Evolutionary conservation across 23 red algal genomes (phyloP), one percentile per base, ranked within the genome.

Genomic region (Agarophyton chilense): DNA sequence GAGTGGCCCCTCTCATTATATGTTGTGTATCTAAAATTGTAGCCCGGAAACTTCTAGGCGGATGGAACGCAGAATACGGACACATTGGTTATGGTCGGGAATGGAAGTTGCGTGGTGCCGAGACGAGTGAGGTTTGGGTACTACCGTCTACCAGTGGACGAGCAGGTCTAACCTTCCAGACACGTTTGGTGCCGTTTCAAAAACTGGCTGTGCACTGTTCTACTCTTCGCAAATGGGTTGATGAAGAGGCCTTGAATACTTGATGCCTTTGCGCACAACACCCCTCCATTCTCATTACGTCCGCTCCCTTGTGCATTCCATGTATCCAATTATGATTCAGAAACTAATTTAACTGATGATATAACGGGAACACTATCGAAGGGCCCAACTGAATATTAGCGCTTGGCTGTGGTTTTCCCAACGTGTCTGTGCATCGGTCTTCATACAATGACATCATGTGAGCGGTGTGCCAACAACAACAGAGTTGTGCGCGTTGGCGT

Each of bases 21-120:
- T 77, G 70, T 41, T 89, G 85, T 8, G 85, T 89, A 12, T 89
- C 85, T 19, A 89, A 89, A 32, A 79, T 89, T 55, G 85, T 89
- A 3, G 85, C 85, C 9, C 78, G 31, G 17, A 89, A 89, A 45
- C 53, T 89, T 31, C 60, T 89, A 44, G 54, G 35, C 0, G 71
- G 57, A 50, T 89, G 85, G 85, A 70, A 89, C 21, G 85, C 53
- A 17, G 72, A 79, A 18, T 89, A 56, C 40, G 85, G 85, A 29
- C 52, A 65, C 21, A 49, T 56, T 46, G 85, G 85, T 25, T 11
- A 18, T 52, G 85, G 85, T 36, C 53, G 55, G 44, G 85, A 89
- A 4, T 89, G 71, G 72, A 72, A 71, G 31, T 31, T 89, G 17
- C 32, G 56, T 39, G 72, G 67, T 4, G 53, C 67, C 18, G 85